Evolutionary conservation across 441 rosid species (phyloP).

Genomic region (Aleurites moluccanus): DNA sequence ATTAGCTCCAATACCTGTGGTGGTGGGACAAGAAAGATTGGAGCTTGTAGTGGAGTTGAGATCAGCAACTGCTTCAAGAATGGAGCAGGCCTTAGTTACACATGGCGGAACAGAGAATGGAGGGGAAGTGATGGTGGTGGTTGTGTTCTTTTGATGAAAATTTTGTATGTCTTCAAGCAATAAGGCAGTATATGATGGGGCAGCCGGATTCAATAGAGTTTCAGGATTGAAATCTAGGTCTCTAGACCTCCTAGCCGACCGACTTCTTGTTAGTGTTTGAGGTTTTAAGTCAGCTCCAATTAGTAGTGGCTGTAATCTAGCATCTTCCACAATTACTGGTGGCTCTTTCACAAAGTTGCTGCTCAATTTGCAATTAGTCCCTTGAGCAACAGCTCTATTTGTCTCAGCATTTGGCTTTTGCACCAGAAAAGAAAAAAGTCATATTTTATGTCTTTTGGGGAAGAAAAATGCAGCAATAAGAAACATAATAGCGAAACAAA

Average conservation of each 20-base stretch:
- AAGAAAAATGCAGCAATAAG: no score
- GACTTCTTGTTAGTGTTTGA: slow-evolving; percentile 55
- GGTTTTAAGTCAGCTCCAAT: slow-evolving; percentile 43
- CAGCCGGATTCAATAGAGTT: slow-evolving; percentile 39
- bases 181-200: slow-evolving; percentile 57
- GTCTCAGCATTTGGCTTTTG: slow-evolving; percentile 40
- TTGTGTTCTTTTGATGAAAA: slow-evolving; percentile 62
- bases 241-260: slow-evolving; percentile 63
- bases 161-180: slow-evolving; percentile 84
- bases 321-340: slow-evolving; percentile 40
- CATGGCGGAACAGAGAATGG: slow-evolving; percentile 52
- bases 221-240: slow-evolving; percentile 73
- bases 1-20: slow-evolving; percentile 20
- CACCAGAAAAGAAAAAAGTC: slow-evolving; percentile 8
- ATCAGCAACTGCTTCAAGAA: slow-evolving; percentile 86
- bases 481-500: no score
- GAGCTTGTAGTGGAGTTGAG: slow-evolving; percentile 70
- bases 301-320: slow-evolving; percentile 27
- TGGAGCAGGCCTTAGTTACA: slow-evolving; percentile 78
- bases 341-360: slow-evolving; percentile 37
- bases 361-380: slow-evolving; percentile 29
- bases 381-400: slow-evolving; percentile 23
- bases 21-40: slow-evolving; percentile 27
- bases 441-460: no score
- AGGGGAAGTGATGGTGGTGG: slow-evolving; percentile 16